A percentile compares a stretch with the other conserved stretches of the same genome.
These are phyloP conservation scores for Fusarium chlamydosporum DNA, from an alignment of 2,329 filamentous ascomycete genomes.

Conservation along the genomic window DNA sequence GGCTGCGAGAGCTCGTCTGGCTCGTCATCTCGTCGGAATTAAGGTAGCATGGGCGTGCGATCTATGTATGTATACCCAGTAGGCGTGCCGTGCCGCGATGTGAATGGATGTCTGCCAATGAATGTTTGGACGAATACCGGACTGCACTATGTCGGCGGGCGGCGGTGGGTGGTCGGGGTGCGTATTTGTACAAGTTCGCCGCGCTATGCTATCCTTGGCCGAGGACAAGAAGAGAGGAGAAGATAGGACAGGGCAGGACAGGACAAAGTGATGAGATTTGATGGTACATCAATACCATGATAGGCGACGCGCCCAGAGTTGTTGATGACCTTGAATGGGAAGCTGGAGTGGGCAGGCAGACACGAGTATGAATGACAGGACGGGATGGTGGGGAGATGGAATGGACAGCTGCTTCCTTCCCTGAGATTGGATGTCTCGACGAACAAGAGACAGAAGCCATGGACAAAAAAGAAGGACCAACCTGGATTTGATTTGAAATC, in stretches of 20 bases:
- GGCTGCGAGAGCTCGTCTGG: constrained; percentile 32
- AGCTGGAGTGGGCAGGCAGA: constrained; percentile 18
- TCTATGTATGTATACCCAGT: constrained; percentile 33
- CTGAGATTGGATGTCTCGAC: constrained; percentile 6
- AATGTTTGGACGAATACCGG: constrained; percentile 20
- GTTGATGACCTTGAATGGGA: constrained; percentile 19
- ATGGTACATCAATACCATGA: constrained; percentile 22
- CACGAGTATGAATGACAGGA: constrained; percentile 27
- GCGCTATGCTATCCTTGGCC: constrained; percentile 37
- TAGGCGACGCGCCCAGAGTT: constrained; percentile 24
- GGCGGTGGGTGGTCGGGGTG: constrained; percentile 27
- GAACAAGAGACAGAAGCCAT: constrained; percentile 20
- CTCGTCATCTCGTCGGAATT: constrained; percentile 36
- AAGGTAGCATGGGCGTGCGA: constrained; percentile 29
- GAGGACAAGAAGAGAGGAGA: constrained; percentile 17
- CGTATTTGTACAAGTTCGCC: constrained; percentile 35
- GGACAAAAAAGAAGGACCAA: constrained; percentile 47
- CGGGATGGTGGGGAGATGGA: constrained; percentile 17
- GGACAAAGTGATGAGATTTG: constrained; percentile 15
- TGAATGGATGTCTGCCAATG: constrained; percentile 32
- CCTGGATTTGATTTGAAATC: constrained; percentile 41
- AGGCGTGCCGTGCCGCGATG: constrained; percentile 26
- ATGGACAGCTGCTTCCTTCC: constrained; percentile 20
- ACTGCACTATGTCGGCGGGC: constrained; percentile 27
- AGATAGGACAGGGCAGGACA: constrained; percentile 16